Percentiles rank a stretch among this genome's conserved stretches.
These are phyloP conservation scores for Alternaria postmessia DNA, from an alignment of 2,329 filamentous ascomycete species.

Conservation along the genomic window DNA sequence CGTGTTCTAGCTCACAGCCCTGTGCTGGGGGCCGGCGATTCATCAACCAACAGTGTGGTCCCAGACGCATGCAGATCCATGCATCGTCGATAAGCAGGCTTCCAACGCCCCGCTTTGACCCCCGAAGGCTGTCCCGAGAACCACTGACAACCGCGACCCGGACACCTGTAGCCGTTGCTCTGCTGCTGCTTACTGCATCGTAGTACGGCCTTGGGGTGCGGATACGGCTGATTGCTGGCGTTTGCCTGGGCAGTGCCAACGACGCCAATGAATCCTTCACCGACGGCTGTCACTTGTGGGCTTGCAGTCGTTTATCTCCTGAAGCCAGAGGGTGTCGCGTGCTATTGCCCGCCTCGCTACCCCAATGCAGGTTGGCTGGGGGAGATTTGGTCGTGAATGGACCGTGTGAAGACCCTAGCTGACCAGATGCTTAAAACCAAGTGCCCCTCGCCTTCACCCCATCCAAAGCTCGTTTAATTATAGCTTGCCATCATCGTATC, in stretches of 20 bases:
- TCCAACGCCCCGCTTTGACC: slow-evolving; percentile 6
- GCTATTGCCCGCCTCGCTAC: slow-evolving; percentile 28
- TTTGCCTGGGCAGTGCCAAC: neutral
- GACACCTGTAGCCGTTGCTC: slow-evolving; percentile 13
- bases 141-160: slow-evolving; percentile 16
- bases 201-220: slow-evolving; percentile 3
- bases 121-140: slow-evolving; percentile 16
- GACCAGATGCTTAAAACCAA: slow-evolving; percentile 38
- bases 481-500: slow-evolving; percentile 13
- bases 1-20: slow-evolving; percentile 15
- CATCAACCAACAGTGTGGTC: slow-evolving; percentile 16
- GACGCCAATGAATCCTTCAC: neutral
- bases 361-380: slow-evolving; percentile 25
- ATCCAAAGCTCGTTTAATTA: slow-evolving; percentile 24
- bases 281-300: slow-evolving; percentile 7
- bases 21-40: neutral
- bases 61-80: slow-evolving; percentile 8
- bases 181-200: neutral
- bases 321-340: slow-evolving; percentile 39
- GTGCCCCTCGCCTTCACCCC: slow-evolving; percentile 31
- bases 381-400: slow-evolving; percentile 25
- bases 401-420: slow-evolving; percentile 31
- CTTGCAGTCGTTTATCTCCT: neutral
- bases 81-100: slow-evolving; percentile 13
- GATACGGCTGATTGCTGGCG: neutral